These are phyloP conservation scores for Protomyces macrosporus DNA, from an alignment of 1,139 yeast species.

Conservation along the genomic window DNA sequence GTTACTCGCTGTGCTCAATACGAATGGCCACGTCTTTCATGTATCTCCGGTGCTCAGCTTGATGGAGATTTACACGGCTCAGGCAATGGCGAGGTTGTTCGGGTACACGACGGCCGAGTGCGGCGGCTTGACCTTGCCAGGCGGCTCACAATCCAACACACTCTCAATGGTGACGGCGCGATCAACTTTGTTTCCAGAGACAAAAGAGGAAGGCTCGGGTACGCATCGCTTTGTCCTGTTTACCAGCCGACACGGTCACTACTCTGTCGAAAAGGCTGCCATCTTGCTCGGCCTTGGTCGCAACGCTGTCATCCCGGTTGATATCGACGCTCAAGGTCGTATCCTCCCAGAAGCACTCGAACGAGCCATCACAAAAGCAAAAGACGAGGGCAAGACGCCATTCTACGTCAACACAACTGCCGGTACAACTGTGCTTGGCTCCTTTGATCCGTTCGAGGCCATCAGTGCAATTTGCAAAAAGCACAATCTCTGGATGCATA, in stretches of 20 bases:
- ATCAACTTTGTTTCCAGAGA: slow-evolving; percentile 60
- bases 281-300: slow-evolving; percentile 70
- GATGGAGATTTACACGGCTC: slow-evolving; percentile 64
- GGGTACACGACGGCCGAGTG: slow-evolving; percentile 53
- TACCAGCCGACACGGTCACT: slow-evolving; percentile 65
- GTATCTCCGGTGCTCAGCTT: slow-evolving; percentile 78
- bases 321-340: slow-evolving; percentile 53
- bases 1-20: slow-evolving; percentile 63
- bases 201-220: slow-evolving; percentile 58
- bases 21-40: slow-evolving; percentile 60
- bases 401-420: slow-evolving; percentile 77
- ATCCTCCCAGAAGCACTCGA: slow-evolving; percentile 53
- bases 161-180: slow-evolving; percentile 78
- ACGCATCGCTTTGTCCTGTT: slow-evolving; percentile 59
- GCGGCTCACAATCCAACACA: slow-evolving; percentile 83
- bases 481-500: slow-evolving; percentile 65
- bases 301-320: slow-evolving; percentile 57
- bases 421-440: slow-evolving; percentile 84
- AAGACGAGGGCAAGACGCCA: slow-evolving; percentile 58
- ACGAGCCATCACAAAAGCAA: slow-evolving; percentile 45
- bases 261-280: slow-evolving; percentile 78
- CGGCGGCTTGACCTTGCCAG: slow-evolving; percentile 82
- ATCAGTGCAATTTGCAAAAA: slow-evolving; percentile 53
- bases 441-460: slow-evolving; percentile 62
- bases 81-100: slow-evolving; percentile 63